Base-by-base conservation (phyloP, 768 basidiomycete species). In the Termitomyces titanicus region DNA sequence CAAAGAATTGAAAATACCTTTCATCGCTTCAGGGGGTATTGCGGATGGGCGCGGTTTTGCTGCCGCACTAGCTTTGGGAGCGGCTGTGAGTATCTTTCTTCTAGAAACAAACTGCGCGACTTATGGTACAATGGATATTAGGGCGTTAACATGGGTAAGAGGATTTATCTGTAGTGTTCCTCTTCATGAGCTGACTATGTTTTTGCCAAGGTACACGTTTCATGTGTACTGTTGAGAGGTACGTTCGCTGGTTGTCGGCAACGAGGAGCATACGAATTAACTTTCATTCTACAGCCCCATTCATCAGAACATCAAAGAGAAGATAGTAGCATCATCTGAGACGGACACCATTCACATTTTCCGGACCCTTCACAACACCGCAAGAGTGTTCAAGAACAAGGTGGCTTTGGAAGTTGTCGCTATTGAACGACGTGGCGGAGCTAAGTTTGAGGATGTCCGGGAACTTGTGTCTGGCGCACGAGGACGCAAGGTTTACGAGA, bases 211-310 rank as follows among this genome's bases (percentile, higher is more conserved):
- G 89, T 12, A 94, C 94, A 9, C 83, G 93, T 5, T 95, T 97
- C 74, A 88, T 96, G 91, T 90, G 89, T 68, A 95, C 93, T 1
- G 82, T 85, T 11, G 94, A 97, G 69, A 84, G 86, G 83, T 86
- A 64, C 63, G 38, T 11, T 37, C 63, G 38, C 10, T 37, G 13
- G 22, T 10, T n/a, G n/a, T 29, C 51, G 8, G 5, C 22, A 25
- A 20, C 22, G 25, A n/a, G n/a, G 35, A 46, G 8, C 4, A 5
- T 34, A 20, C n/a, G 37, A 7, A 34, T 38, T 17, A 2, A 35
- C 34, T 33, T 27, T 46, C n/a, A 33, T 13, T 31, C 10, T 15
- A 15, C 20, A 89, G 89, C 52, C 86, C 90, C 13, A 92, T 94
- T 52, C 94, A 96, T 68, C 80, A 88, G 56, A 88, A 84, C 58